phyloP scores from a whole-genome alignment of 106 monocot genomes.

The Iris macrosiphon region DNA sequence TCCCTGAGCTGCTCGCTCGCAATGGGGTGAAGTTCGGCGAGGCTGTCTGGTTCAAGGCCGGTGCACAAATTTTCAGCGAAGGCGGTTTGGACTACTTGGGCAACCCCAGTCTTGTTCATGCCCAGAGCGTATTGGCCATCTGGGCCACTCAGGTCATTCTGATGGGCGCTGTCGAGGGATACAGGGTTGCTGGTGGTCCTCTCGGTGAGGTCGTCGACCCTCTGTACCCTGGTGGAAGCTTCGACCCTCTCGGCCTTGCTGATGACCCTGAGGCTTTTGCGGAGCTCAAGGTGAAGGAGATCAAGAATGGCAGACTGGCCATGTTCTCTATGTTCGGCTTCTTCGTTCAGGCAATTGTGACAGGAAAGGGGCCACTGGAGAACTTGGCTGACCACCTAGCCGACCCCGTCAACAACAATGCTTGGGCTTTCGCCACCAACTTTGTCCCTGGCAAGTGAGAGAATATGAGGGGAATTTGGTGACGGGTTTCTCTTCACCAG shows the following conservation, averaged over 20 bases:
- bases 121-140: conserved; percentile 29
- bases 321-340: conserved; percentile 65
- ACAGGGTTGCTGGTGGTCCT: conserved; percentile 35
- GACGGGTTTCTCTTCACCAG: too few relatives aligned
- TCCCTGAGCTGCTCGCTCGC: conserved; percentile 30
- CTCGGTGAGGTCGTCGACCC: conserved; percentile 39
- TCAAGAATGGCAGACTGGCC: conserved; percentile 52
- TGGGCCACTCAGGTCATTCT: conserved; percentile 29
- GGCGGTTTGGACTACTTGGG: conserved; percentile 31
- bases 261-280: conserved; percentile 64
- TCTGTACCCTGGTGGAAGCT: conserved; percentile 52
- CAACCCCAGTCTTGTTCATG: conserved; percentile 24
- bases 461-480: too few relatives aligned
- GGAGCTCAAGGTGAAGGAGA: conserved; percentile 63
- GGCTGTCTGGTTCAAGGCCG: conserved; percentile 35
- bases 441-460: conserved; percentile 28
- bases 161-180: conserved; percentile 30
- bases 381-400: conserved; percentile 27
- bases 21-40: conserved; percentile 33
- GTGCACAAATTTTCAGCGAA: conserved; percentile 27
- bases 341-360: conserved; percentile 30
- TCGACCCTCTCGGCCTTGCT: conserved; percentile 43
- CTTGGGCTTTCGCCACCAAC: conserved; percentile 30
- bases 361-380: conserved; percentile 24
- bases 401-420: conserved; percentile 30